These are phyloP conservation scores for Phytophthora cactorum DNA, from an alignment of 352 stramenopile species.

Conservation along the genomic window DNA sequence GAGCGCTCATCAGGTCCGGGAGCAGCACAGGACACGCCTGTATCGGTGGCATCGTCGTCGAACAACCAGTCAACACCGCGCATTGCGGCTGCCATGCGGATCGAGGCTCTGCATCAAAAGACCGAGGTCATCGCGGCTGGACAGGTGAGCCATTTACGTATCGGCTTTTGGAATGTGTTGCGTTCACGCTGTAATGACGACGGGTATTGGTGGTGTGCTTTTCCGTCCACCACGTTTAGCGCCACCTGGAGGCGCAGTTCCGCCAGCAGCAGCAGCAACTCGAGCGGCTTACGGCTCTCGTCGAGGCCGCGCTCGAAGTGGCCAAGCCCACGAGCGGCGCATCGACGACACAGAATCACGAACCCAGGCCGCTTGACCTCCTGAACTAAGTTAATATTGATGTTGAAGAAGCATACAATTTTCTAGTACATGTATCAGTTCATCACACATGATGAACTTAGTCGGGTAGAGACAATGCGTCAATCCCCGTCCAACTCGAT, in stretches of 20 bases:
- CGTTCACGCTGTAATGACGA: constrained; percentile 2
- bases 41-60: constrained; percentile 18
- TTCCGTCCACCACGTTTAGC: constrained; percentile 22
- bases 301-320: constrained; percentile 33
- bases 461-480: background rate
- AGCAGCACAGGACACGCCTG: constrained; percentile 12
- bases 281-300: constrained; percentile 37
- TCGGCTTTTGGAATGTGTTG: background rate
- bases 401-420: constrained; percentile 26
- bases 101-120: constrained; percentile 44
- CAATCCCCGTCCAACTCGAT: constrained; percentile 7
- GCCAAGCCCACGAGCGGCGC: background rate
- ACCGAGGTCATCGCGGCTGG: constrained; percentile 35
- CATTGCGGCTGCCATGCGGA: constrained; percentile 26
- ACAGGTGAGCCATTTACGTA: constrained; percentile 35
- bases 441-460: constrained; percentile 13
- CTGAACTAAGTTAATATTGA: constrained; percentile 24
- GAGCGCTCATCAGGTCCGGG: background rate
- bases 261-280: constrained; percentile 48
- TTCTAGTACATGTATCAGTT: background rate
- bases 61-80: constrained; percentile 27
- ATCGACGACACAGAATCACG: constrained; percentile 2
- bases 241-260: constrained; percentile 43
- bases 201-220: constrained; percentile 1
- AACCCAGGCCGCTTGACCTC: background rate